Conservation (phyloP, 129 eudicot genomes). For the Escallonia rubra region DNA sequence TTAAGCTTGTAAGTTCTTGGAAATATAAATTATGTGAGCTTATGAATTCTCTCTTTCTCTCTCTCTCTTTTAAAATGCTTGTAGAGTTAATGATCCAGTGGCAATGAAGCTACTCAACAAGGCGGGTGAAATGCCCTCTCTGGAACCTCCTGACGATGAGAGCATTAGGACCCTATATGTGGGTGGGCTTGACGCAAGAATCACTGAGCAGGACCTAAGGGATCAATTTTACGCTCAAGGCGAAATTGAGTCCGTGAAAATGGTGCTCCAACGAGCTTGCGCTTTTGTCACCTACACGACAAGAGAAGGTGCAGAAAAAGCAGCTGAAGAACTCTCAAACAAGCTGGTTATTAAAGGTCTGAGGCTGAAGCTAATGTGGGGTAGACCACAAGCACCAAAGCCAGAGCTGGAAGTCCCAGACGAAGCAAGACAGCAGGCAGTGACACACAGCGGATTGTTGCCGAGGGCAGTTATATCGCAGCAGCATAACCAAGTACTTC, state of each 20-base stretch:
- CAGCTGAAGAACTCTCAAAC: constrained; percentile 90
- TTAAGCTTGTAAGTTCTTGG: no score
- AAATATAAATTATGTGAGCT: no score
- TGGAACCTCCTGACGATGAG: constrained; percentile 91
- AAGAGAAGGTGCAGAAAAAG: constrained; percentile 88
- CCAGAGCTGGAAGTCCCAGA: constrained; percentile 53
- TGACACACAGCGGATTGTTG: constrained; percentile 75
- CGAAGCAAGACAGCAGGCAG: constrained; percentile 65
- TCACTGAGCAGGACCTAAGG: constrained; percentile 81
- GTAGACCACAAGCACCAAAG: constrained; percentile 79
- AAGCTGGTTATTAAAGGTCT: constrained; percentile 75
- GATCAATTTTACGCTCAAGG: constrained; percentile 88
- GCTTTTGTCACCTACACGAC: constrained; percentile 96
- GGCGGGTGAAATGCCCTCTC: constrained; percentile 94
- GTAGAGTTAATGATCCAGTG: constrained; percentile 92
- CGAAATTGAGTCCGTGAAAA: constrained; percentile 80
- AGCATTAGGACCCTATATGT: constrained; percentile 88
- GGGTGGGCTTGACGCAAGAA: constrained; percentile 79
- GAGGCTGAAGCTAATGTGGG: constrained; percentile 93
- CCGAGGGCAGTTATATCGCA: constrained; percentile 92
- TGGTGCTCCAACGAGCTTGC: constrained; percentile 82
- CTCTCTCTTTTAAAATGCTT: neutral
- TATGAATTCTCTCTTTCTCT: no score
- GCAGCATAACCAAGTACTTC: constrained; percentile 68
- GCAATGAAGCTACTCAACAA: constrained; percentile 89